Evolutionary conservation across 805 yeast genomes (phyloP).

Genomic region (Tetrapisispora fleetii): DNA sequence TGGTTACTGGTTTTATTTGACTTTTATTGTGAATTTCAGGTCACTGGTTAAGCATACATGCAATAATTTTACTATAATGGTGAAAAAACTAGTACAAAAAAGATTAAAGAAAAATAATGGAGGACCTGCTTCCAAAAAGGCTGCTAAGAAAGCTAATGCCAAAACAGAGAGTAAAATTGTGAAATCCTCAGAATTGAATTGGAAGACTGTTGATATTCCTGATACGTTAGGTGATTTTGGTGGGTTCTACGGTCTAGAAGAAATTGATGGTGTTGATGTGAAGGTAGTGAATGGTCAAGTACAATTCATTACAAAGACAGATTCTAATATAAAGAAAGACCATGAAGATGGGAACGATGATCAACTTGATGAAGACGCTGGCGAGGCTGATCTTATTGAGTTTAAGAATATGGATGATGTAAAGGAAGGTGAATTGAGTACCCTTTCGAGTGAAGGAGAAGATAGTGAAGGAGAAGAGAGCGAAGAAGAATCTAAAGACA

Average conservation of each 20-base stretch:
- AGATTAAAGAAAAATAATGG: not conserved
- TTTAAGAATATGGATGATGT: constrained; percentile 27
- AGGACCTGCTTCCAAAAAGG: not conserved
- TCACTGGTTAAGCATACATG: not conserved
- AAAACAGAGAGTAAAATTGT: constrained; percentile 24
- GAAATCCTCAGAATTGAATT: constrained; percentile 43
- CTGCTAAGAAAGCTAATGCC: not conserved
- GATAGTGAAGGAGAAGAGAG: constrained; percentile 11
- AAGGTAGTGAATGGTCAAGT: constrained; percentile 61
- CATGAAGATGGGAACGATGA: constrained; percentile 9
- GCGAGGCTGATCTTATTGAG: constrained; percentile 17
- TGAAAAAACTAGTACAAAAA: not conserved
- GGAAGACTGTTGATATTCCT: constrained; percentile 80
- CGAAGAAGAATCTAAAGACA: constrained; percentile 11
- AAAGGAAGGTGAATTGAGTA: constrained; percentile 25
- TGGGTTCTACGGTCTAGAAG: constrained; percentile 89
- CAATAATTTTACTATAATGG: not conserved
- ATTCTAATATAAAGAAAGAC: constrained; percentile 8
- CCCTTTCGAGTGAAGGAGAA: constrained; percentile 12
- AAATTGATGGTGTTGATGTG: constrained; percentile 86
- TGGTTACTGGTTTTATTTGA: not conserved
- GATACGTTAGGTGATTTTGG: constrained; percentile 79
- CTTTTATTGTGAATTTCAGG: too few relatives aligned
- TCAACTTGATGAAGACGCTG: constrained; percentile 9
- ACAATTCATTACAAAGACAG: constrained; percentile 31